Evolutionary conservation across 2,329 filamentous ascomycete genomes (phyloP).

Genomic region (Rutstroemia sp.): DNA sequence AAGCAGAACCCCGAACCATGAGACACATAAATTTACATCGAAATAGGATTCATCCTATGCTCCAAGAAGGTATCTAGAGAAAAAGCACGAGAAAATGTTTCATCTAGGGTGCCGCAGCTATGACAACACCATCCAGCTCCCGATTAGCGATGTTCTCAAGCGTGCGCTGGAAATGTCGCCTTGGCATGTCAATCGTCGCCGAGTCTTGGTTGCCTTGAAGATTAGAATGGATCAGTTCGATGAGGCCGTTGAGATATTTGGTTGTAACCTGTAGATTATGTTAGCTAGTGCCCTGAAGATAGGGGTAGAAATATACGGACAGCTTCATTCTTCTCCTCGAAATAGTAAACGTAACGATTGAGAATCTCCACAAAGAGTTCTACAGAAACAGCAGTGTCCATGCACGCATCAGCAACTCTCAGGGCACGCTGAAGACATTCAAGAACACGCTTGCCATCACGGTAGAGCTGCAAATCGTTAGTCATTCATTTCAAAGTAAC

Average conservation of each 20-base stretch:
- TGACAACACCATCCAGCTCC: conserved; percentile 86
- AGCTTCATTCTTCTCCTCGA: conserved; percentile 97
- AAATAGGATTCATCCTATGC: conserved; percentile 6
- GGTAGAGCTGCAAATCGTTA: conserved; percentile 63
- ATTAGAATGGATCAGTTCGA: conserved; percentile 97
- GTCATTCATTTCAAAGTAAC: conserved; percentile 5
- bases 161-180: conserved; percentile 90
- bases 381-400: conserved; percentile 95
- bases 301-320: conserved; percentile 40
- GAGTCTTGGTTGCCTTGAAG: conserved; percentile 78
- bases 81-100: neutral
- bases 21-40: conserved; percentile 9
- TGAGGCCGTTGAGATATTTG: conserved; percentile 95
- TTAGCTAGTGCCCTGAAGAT: conserved; percentile 10
- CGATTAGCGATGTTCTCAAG: conserved; percentile 87
- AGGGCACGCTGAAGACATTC: conserved; percentile 94
- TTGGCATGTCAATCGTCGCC: conserved; percentile 76
- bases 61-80: neutral
- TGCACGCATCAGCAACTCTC: conserved; percentile 94
- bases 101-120: conserved; percentile 10
- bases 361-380: conserved; percentile 98
- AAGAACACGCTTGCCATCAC: conserved; percentile 92
- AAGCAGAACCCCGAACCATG: neutral
- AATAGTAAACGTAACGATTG: conserved; percentile 98
- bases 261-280: conserved; percentile 60